Evolutionary conservation across 1,284 basidiomycete species (phyloP), one percentile per base, ranked within the genome.

Genomic region (Heterobasidion annosum): DNA sequence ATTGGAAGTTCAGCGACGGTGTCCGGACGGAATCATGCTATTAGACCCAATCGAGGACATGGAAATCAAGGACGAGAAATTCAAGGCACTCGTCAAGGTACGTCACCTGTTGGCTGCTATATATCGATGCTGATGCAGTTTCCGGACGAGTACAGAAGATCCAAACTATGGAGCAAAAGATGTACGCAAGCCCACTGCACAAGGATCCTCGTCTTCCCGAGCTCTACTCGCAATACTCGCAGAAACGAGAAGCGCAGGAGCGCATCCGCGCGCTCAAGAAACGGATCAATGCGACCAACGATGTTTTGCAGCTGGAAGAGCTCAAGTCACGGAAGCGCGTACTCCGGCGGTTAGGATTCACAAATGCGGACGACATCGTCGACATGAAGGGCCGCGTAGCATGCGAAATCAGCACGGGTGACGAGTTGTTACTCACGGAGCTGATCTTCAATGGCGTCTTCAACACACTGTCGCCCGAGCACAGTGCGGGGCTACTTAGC

Each of bases 301-400:
- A 96, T 58, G 83, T 99, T 5, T 73, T 99, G 52, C 96, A 99
- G 68, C 82, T 99, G 52, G 97, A 99, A 69, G 97, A 99, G 69
- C 85, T 99, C 65, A 98, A 97, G 70, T 88, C 86, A 62, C 81
- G 97, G 52, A 99, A 99, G 70, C 89, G 96, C 19, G 94, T 98
- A 0, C 78, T 99, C 13, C 81, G 97, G 35, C 82, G 96, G 37
- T 72, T 99, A 3, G 95, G 91, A 0, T 99, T 99, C 73, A 95
- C 93, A 0, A 88, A 81, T 3, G 69, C 83, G 2, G 82, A 88
- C 2, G 97, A 98, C 67, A 96, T 99, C 53, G 93, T 98, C 12
- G 95, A 98, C 67, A 88, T 96, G 79, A 99, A 99, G 72, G 97
- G 97, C 0, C 79, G 97, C 46, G 97, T 99, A 0, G 97, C 97